These are phyloP conservation scores for Stemphylium beticola DNA, from an alignment of 2,329 filamentous ascomycete species.

Conservation along the genomic window DNA sequence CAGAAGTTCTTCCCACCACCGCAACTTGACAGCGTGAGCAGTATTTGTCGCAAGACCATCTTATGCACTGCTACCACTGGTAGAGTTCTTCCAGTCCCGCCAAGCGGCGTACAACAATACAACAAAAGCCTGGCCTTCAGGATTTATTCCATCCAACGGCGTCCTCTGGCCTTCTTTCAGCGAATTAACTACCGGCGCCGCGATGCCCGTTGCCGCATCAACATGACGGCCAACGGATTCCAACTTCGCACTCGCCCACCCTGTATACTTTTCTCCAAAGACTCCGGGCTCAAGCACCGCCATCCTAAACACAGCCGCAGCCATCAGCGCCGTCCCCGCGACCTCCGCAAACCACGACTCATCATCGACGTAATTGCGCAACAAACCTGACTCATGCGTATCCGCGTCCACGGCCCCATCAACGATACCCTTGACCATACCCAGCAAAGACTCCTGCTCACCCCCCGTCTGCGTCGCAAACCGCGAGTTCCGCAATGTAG, in stretches of 20 bases:
- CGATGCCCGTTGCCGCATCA: conserved; percentile 45
- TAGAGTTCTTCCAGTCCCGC: conserved; percentile 42
- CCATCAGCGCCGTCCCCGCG: conserved; percentile 56
- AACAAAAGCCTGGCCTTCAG: conserved; percentile 55
- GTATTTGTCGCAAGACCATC: no score
- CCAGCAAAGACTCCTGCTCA: conserved; percentile 36
- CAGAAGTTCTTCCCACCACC: no score
- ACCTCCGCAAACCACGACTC: conserved; percentile 56
- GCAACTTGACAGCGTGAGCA: no score
- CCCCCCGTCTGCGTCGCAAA: conserved; percentile 11
- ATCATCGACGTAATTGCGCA: conserved; percentile 57
- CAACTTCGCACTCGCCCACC: conserved; percentile 54
- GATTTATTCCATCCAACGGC: conserved; percentile 37
- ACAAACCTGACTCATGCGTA: conserved; percentile 46
- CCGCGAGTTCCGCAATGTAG: conserved; percentile 49
- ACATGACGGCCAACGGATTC: conserved; percentile 46
- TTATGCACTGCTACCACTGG: no score
- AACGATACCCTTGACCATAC: conserved; percentile 47
- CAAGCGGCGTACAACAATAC: conserved; percentile 53
- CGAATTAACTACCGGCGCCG: conserved; percentile 53
- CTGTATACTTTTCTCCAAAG: conserved; percentile 47
- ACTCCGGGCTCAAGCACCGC: conserved; percentile 48
- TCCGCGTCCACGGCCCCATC: conserved; percentile 45
- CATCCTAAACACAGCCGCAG: conserved; percentile 55
- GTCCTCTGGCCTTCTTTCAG: conserved; percentile 45